Evolutionary conservation across 306 rosid genomes (phyloP).

Genomic region (Gastrolobium bilobum): DNA sequence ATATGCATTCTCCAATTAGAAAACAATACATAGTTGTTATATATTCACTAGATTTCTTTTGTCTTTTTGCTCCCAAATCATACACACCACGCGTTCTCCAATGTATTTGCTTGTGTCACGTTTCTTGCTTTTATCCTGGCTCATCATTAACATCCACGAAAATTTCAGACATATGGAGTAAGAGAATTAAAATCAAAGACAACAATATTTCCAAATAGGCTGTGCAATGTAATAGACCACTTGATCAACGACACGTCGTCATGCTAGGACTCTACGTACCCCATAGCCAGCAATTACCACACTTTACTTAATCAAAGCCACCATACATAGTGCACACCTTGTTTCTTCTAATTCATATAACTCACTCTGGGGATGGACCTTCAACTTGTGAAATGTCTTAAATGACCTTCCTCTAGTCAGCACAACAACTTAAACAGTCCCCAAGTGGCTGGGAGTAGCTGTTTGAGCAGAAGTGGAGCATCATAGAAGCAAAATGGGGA

Average conservation of each 20-base stretch:
- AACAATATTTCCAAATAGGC: conserved; percentile 3
- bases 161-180: conserved; percentile 29
- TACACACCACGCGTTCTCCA: conserved; percentile 28
- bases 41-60: conserved; percentile 46
- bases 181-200: conserved; percentile 38
- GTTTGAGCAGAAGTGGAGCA: conserved; percentile 55
- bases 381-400: conserved; percentile 25
- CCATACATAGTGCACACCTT: not conserved
- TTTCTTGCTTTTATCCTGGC: conserved; percentile 27
- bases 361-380: not conserved
- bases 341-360: not conserved
- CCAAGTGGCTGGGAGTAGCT: conserved; percentile 40
- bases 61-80: conserved; percentile 38
- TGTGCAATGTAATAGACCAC: conserved; percentile 32
- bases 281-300: conserved; percentile 31
- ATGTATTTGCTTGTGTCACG: conserved; percentile 45
- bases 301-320: conserved; percentile 33
- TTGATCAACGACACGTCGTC: not conserved
- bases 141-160: conserved; percentile 39
- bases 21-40: conserved; percentile 46
- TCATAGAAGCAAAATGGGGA: conserved; percentile 58
- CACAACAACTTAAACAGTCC: conserved; percentile 34
- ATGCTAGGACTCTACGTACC: conserved; percentile 21
- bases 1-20: conserved; percentile 41
- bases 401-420: not conserved